Conservation (phyloP, 768 basidiomycete genomes). For the Lyophyllum shimeji region DNA sequence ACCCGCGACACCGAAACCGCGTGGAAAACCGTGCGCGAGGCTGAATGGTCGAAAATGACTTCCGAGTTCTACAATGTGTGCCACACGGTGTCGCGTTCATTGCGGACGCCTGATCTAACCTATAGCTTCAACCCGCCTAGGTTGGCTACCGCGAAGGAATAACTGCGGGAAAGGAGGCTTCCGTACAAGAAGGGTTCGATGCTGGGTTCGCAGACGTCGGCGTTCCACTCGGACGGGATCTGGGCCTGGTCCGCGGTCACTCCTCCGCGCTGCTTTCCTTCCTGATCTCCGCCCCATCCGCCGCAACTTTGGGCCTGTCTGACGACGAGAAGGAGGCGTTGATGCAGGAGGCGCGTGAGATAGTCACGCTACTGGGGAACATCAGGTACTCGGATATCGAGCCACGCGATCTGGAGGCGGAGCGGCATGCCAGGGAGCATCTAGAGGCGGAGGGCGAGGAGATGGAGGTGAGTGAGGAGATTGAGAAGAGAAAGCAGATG, state of each 20-base stretch:
- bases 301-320: neutral
- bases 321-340: conserved; percentile 16
- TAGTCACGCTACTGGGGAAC: conserved; percentile 53
- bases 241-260: conserved; percentile 77
- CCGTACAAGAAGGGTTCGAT: conserved; percentile 90
- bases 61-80: conserved; percentile 71
- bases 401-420: conserved; percentile 75
- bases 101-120: neutral
- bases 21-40: conserved; percentile 34
- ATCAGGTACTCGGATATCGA: conserved; percentile 72
- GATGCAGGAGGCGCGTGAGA: conserved; percentile 48
- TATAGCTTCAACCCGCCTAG: conserved; percentile 42
- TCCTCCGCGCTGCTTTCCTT: conserved; percentile 63
- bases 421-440: conserved; percentile 73
- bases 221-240: conserved; percentile 69
- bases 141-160: conserved; percentile 97
- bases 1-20: conserved; percentile 23
- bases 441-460: conserved; percentile 40
- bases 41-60: conserved; percentile 70
- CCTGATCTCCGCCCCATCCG: conserved; percentile 33
- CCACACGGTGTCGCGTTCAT: neutral
- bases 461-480: conserved; percentile 39
- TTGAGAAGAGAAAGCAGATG: conserved; percentile 47
- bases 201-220: conserved; percentile 74
- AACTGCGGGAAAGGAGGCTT: conserved; percentile 83